Percentiles rank a stretch among this genome's conserved stretches.
phyloP scores from a whole-genome alignment of 257 asterid genomes.

The Forsythia viridissima region DNA sequence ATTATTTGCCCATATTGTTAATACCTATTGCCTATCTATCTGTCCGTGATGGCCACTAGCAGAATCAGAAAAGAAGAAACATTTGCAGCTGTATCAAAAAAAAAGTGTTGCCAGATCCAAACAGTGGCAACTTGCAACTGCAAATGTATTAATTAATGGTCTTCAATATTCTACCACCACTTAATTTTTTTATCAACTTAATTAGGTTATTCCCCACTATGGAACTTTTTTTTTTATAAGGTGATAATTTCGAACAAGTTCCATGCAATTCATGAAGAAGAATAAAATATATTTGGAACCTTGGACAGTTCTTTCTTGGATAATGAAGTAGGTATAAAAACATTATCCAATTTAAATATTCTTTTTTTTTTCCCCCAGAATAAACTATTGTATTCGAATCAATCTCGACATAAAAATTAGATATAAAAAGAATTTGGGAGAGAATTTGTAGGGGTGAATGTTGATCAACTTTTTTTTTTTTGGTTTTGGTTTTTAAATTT shows the following conservation, averaged over 20 bases:
- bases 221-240: conserved; percentile 17
- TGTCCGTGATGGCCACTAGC: not conserved
- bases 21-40: not conserved
- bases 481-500: no score
- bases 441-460: not conserved
- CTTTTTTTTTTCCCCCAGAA: not conserved
- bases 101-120: conserved; percentile 22
- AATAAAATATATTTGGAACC: conserved; percentile 11
- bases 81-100: conserved; percentile 24
- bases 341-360: not conserved
- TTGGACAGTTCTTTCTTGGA: conserved; percentile 1
- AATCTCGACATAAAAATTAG: not conserved
- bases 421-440: not conserved
- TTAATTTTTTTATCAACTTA: conserved; percentile 15
- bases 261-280: conserved; percentile 33
- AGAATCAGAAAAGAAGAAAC: not conserved
- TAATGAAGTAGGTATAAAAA: conserved; percentile 11
- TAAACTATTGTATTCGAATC: not conserved
- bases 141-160: conserved; percentile 13
- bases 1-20: not conserved
- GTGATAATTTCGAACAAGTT: conserved; percentile 39
- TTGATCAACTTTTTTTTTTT: no score
- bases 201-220: conserved; percentile 47
- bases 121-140: conserved; percentile 27
- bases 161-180: conserved; percentile 30